Percentiles rank a stretch among this genome's conserved stretches.
Conservation (phyloP, 768 basidiomycete species). For the Naganishia onofrii region DNA sequence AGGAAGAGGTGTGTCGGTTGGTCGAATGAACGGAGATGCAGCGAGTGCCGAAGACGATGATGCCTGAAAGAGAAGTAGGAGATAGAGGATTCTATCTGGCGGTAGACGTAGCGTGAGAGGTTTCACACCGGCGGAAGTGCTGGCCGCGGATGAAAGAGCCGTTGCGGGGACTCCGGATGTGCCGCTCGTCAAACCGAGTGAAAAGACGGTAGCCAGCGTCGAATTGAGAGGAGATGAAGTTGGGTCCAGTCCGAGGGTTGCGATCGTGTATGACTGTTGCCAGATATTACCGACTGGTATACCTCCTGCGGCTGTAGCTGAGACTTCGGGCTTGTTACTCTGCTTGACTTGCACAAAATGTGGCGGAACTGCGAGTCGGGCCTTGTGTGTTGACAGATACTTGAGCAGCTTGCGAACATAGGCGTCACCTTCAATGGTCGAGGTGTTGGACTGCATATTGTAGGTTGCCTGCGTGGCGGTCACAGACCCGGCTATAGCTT, state of each 20-base stretch:
- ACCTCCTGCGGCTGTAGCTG: not conserved
- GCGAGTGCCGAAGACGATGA: constrained; percentile 34
- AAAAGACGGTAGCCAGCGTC: constrained; percentile 39
- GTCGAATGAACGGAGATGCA: constrained; percentile 47
- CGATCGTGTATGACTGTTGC: constrained; percentile 48
- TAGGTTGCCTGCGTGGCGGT: not conserved
- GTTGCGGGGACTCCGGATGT: constrained; percentile 26
- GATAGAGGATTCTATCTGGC: constrained; percentile 48
- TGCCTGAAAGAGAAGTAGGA: constrained; percentile 41
- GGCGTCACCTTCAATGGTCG: constrained; percentile 39
- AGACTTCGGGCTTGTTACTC: constrained; percentile 3
- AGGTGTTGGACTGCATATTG: constrained; percentile 16
- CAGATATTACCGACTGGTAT: constrained; percentile 32
- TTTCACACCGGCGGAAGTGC: constrained; percentile 25
- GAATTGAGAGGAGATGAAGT: constrained; percentile 42
- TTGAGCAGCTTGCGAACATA: constrained; percentile 46
- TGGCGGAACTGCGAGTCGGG: constrained; percentile 40
- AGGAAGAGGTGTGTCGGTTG: constrained; percentile 48
- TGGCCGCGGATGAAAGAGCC: constrained; percentile 16
- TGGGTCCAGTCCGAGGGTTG: constrained; percentile 50
- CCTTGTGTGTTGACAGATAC: constrained; percentile 43
- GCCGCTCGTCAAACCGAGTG: constrained; percentile 30
- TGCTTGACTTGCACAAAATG: constrained; percentile 6
- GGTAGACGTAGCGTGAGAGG: constrained; percentile 48
- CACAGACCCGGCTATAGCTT: not conserved